These are phyloP conservation scores for Microbotryum violaceum DNA, from an alignment of 1,284 basidiomycete genomes.

Conservation along the genomic window DNA sequence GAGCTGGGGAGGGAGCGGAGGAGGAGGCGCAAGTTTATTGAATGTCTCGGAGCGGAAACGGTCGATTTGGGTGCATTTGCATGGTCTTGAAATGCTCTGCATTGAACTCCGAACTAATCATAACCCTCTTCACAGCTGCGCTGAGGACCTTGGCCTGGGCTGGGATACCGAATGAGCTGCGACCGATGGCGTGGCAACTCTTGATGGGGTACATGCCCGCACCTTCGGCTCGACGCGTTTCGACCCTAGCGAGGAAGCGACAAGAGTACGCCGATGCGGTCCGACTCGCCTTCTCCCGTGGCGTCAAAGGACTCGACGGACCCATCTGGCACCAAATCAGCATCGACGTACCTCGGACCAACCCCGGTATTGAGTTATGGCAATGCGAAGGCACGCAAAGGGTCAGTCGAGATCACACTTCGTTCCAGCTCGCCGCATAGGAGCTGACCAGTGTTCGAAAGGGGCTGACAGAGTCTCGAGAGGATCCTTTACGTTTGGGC, in stretches of 20 bases:
- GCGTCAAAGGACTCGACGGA: slow-evolving; percentile 73
- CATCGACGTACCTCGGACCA: slow-evolving; percentile 88
- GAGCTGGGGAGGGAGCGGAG: slow-evolving; percentile 27
- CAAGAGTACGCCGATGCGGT: slow-evolving; percentile 86
- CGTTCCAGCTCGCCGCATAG: background rate
- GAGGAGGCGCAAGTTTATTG: slow-evolving; percentile 32
- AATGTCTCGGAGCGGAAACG: slow-evolving; percentile 31
- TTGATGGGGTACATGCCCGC: slow-evolving; percentile 89
- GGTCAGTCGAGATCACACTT: slow-evolving; percentile 47
- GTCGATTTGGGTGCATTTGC: slow-evolving; percentile 60
- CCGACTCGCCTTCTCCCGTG: slow-evolving; percentile 80
- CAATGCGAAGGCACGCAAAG: slow-evolving; percentile 77
- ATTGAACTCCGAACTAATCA: background rate
- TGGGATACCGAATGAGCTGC: slow-evolving; percentile 78
- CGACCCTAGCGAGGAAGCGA: slow-evolving; percentile 77
- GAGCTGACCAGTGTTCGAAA: slow-evolving; percentile 18
- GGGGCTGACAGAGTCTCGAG: slow-evolving; percentile 61
- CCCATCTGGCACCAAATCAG: slow-evolving; percentile 97
- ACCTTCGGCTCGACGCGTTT: slow-evolving; percentile 64
- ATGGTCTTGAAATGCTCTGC: too few species aligned
- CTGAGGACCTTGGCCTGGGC: slow-evolving; percentile 91
- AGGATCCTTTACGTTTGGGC: slow-evolving; percentile 95
- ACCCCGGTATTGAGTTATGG: slow-evolving; percentile 86
- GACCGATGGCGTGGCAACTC: slow-evolving; percentile 90
- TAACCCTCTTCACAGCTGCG: slow-evolving; percentile 42